Base-by-base conservation (phyloP, 495 filamentous ascomycete species). In the Hypomontagnella monticulosa region DNA sequence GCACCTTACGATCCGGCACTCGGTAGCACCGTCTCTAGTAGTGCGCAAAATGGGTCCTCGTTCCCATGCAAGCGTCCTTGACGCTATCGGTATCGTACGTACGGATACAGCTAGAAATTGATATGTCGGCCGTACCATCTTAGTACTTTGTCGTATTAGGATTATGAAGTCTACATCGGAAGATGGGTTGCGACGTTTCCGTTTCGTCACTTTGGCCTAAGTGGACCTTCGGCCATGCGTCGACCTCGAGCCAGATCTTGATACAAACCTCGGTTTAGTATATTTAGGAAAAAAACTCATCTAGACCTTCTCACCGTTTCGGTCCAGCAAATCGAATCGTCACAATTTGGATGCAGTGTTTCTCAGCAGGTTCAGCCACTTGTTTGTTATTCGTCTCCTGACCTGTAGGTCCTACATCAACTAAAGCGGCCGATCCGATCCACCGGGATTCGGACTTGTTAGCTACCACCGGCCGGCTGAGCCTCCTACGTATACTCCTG, bases 191-290 rank as follows among this genome's bases (percentile, higher is more conserved):
- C 40, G 38, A 64, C 46, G 12, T 47, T 52, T 52, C 53, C 37
- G 61, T 57, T 53, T 64, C 47, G 61, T 52, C 61, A 40, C 51
- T 27, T 27, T 27, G 53, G 51, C n/a, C 48, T 12, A 56, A 66
- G 63, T 61, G 63, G 63, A 67, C 33, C 63, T 19, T 10, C 19
- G 19, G 19, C 12, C 15, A 48, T 18, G 8, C 10, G 23, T 27
- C 6, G 23, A 27, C 23, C 23, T 27, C 23, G 23, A 27, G 6
- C 23, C 6, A 27, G 23, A 27, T 27, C 23, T 27, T 27, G 23
- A 27, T 27, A 32, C 43, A 52, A 58, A 11, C 64, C 64, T 57
- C 53, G 64, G 64, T 38, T 56, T 53, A 27, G 23, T 27, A 27
- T 27, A 27, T 27, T 27, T 23, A 23, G 23, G 19, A 38, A 48